These are phyloP conservation scores for Trifolium subterraneum DNA, from an alignment of 306 rosid genomes.

Conservation along the genomic window DNA sequence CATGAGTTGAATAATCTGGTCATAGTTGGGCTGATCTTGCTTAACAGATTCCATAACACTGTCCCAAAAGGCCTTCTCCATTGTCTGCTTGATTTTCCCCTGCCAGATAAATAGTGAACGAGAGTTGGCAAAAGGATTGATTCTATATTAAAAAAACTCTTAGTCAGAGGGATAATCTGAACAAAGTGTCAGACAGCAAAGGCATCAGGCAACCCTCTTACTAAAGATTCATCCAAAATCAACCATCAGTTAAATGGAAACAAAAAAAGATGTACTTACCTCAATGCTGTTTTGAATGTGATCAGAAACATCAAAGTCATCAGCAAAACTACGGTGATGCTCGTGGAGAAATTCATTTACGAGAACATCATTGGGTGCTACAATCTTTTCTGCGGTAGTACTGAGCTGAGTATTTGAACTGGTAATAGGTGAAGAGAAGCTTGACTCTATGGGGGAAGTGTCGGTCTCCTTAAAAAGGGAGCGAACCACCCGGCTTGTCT, in stretches of 20 bases:
- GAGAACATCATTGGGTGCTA: constrained; percentile 72
- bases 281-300: constrained; percentile 59
- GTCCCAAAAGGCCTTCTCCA: constrained; percentile 97
- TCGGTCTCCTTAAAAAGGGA: constrained; percentile 74
- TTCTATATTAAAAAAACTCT: not conserved
- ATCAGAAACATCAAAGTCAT: constrained; percentile 50
- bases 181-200: constrained; percentile 19
- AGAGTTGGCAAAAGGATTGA: constrained; percentile 9
- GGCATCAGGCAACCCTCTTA: constrained; percentile 18
- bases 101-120: constrained; percentile 42
- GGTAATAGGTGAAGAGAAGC: constrained; percentile 47
- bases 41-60: constrained; percentile 75
- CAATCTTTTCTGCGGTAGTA: constrained; percentile 51
- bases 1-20: constrained; percentile 69
- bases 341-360: constrained; percentile 87
- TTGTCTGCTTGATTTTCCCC: constrained; percentile 71
- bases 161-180: not conserved
- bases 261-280: constrained; percentile 55
- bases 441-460: constrained; percentile 37
- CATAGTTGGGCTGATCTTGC: constrained; percentile 74
- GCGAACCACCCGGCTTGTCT: constrained; percentile 67
- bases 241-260: constrained; percentile 14
- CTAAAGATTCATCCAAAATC: constrained; percentile 9
- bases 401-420: constrained; percentile 49
- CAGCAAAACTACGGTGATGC: constrained; percentile 52